phyloP scores from a whole-genome alignment of 768 basidiomycete genomes.

The Lactifluus volemus region DNA sequence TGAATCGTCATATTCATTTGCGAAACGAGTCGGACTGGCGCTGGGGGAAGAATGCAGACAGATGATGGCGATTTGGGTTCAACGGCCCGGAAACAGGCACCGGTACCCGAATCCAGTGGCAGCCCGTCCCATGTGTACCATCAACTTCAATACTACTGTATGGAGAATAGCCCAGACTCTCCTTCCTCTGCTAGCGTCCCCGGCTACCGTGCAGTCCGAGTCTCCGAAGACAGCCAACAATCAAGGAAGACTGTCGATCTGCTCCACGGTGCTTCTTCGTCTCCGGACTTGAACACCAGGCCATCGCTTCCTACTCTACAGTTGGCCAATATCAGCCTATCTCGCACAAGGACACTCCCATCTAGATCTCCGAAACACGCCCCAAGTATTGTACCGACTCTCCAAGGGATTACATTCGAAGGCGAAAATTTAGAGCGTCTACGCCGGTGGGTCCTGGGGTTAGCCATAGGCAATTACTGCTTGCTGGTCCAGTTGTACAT shows the following conservation, averaged over 20 bases:
- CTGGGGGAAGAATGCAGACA: too few relatives aligned
- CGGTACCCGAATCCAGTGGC: neutral
- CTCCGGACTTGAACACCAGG: slow-evolving; percentile 20
- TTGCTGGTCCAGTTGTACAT: neutral
- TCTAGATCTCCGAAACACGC: slow-evolving; percentile 26
- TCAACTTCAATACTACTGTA: neutral
- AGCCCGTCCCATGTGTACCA: neutral
- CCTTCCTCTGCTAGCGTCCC: neutral
- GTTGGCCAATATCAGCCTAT: neutral
- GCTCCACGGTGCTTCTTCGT: slow-evolving; percentile 16
- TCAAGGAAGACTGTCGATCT: slow-evolving; percentile 2
- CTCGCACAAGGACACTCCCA: slow-evolving; percentile 28
- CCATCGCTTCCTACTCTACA: slow-evolving; percentile 7
- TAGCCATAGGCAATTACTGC: slow-evolving; percentile 48
- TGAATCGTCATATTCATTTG: too few relatives aligned
- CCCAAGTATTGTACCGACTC: slow-evolving; percentile 8
- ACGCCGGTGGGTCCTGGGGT: slow-evolving; percentile 57
- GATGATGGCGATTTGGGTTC: too few relatives aligned
- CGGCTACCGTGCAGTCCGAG: neutral
- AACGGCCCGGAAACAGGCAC: neutral
- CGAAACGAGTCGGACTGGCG: too few relatives aligned
- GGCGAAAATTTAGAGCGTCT: slow-evolving; percentile 40
- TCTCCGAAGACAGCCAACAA: neutral
- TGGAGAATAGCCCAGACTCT: neutral
- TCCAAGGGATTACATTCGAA: slow-evolving; percentile 39